Percentiles rank a stretch among this genome's conserved stretches.
Conservation (phyloP, 495 filamentous ascomycete species). For the Tuber calosporum region DNA sequence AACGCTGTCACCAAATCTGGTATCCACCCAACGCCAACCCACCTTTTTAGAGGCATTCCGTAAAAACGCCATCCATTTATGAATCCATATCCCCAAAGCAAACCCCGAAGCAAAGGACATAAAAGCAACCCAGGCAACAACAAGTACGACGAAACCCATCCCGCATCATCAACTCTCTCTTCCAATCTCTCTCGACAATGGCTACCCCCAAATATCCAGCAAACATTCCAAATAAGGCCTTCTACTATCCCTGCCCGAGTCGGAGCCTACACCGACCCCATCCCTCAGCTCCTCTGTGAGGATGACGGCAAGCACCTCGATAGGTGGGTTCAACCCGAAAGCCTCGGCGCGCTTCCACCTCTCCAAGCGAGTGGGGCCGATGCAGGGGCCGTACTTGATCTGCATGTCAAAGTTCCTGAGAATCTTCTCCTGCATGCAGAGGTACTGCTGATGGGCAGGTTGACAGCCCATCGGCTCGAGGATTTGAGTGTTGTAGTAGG, state of each 20-base stretch:
- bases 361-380: conserved; percentile 71
- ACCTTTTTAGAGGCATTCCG: background rate
- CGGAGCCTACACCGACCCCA: conserved; percentile 44
- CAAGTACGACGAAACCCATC: background rate
- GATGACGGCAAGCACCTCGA: conserved; percentile 84
- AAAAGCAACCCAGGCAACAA: background rate
- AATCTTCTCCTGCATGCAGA: conserved; percentile 73
- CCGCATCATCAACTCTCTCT: background rate
- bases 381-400: conserved; percentile 82
- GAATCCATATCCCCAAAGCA: background rate
- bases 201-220: conserved; percentile 5
- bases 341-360: conserved; percentile 81
- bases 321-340: conserved; percentile 72
- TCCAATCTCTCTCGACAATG: background rate
- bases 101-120: background rate
- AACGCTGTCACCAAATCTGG: background rate
- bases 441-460: conserved; percentile 63
- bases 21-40: background rate
- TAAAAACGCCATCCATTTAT: background rate
- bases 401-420: conserved; percentile 82
- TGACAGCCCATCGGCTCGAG: background rate
- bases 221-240: conserved; percentile 69
- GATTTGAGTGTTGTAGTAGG: conserved; percentile 21
- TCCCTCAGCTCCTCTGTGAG: conserved; percentile 62
- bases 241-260: conserved; percentile 47